phyloP scores from a whole-genome alignment of 1,284 basidiomycete species.

The Pyrrhoderma noxium region DNA sequence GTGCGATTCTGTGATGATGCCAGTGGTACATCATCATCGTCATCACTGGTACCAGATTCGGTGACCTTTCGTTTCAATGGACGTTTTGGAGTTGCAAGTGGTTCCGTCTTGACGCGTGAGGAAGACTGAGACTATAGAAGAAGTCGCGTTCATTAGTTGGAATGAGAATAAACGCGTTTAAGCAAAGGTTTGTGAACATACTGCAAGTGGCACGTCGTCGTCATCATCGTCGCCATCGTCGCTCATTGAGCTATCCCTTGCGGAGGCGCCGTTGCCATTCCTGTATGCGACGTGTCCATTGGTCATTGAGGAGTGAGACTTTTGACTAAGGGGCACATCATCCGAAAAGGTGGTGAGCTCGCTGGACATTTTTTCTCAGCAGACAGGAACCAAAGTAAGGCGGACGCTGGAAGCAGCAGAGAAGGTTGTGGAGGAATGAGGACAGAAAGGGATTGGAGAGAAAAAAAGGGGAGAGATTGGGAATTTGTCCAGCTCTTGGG shows the following conservation, averaged over 20 bases:
- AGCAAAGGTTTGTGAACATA: conserved; percentile 30
- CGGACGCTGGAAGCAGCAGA: conserved; percentile 20
- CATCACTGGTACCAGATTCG: conserved; percentile 56
- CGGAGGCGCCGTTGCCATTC: conserved; percentile 23
- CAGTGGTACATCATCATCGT: conserved; percentile 65
- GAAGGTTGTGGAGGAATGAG: no score
- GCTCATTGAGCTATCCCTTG: conserved; percentile 45
- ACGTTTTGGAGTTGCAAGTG: conserved; percentile 34
- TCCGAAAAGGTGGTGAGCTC: conserved; percentile 49
- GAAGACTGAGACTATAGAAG: conserved; percentile 34
- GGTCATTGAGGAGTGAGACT: not conserved
- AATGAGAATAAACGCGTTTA: not conserved
- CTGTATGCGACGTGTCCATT: conserved; percentile 17
- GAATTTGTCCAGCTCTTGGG: not conserved
- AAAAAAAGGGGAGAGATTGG: conserved; percentile 21
- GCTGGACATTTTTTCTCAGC: conserved; percentile 33
- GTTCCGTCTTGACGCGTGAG: conserved; percentile 40
- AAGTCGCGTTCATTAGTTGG: conserved; percentile 17
- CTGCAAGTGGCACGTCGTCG: conserved; percentile 60
- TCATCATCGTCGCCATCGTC: conserved; percentile 50
- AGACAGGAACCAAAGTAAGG: conserved; percentile 14
- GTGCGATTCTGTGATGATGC: conserved; percentile 42
- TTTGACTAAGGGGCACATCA: conserved; percentile 34
- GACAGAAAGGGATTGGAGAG: conserved; percentile 19
- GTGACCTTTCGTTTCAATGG: conserved; percentile 53